phyloP scores from a whole-genome alignment of 306 rosid genomes.

The Hylodesmum podocarpum region DNA sequence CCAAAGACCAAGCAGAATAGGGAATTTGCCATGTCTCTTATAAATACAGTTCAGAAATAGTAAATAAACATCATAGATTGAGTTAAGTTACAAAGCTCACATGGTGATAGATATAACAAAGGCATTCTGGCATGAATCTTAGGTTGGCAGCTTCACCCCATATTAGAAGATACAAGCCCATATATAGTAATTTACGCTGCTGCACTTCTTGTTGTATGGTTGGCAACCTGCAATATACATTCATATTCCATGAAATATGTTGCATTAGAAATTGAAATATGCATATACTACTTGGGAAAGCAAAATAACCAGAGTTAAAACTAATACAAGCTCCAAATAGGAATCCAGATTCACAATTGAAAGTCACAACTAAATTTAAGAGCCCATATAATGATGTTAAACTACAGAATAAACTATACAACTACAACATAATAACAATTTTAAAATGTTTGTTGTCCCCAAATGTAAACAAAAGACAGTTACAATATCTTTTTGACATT shows the following conservation, averaged over 20 bases:
- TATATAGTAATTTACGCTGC: constrained; percentile 92
- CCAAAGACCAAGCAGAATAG: neutral
- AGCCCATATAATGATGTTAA: neutral
- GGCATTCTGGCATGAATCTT: constrained; percentile 99
- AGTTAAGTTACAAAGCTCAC: constrained; percentile 45
- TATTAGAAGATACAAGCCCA: constrained; percentile 95
- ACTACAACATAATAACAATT: neutral
- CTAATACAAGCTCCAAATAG: neutral
- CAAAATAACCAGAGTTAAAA: neutral
- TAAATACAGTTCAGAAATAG: neutral
- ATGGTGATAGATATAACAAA: constrained; percentile 97
- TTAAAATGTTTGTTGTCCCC: neutral
- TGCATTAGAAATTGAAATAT: constrained; percentile 1
- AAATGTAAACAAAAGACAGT: neutral
- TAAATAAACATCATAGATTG: neutral
- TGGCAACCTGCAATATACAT: constrained; percentile 76
- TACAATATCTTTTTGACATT: constrained; percentile 18
- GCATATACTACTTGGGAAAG: constrained; percentile 1
- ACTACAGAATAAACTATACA: constrained; percentile 10
- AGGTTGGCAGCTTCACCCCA: constrained; percentile 99
- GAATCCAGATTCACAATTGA: constrained; percentile 13
- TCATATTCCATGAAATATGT: neutral
- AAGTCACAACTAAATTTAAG: constrained; percentile 20
- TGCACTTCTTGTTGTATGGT: constrained; percentile 99
- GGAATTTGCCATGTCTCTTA: neutral